Base-by-base conservation (phyloP, 208 protist species). In the Angomonas deanei region DNA sequence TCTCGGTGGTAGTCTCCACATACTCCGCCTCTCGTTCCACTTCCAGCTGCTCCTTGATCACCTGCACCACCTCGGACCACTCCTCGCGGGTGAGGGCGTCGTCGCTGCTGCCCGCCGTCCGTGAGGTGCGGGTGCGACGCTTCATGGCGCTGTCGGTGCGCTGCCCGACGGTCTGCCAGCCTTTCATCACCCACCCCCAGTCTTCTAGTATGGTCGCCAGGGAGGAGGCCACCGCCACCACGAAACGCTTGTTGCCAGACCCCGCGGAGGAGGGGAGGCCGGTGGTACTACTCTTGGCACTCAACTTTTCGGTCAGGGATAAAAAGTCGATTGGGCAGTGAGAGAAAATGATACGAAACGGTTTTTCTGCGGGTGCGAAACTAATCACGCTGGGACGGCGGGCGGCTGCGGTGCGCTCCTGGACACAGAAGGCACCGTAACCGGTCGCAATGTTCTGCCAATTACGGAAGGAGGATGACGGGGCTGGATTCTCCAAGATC, bases 341-440 rank as follows among this genome's bases (percentile, higher is more conserved):
- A 17, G 76, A 72, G 56, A 69, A 78, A 32, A 84, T 84, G 48
- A 83, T 82, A 19, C 75, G 76, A 36, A 76, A 82, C 1, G 38
- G 58, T 11, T 31, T 53, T 21, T 74, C 30, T 46, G 76, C 76
- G 4, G 59, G 61, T 1, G 38, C 39, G 0, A 55, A 11, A 61
- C 66, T 66, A 49, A 76, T 83, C 32, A 82, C 78, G 32, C 3
- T 31, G 19, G 70, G 19, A 31, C 72, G 21, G n/a, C 21, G 47
- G 47, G n/a, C 72, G n/a, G 66, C 70, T 1, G 47, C 50, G 0
- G 74, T 82, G 26, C 76, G 73, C 39, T 71, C 56, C 68, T 84
- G 73, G 5, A 89, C 72, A 47, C 76, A 84, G 48, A 86, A 72
- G 24, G 61, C 23, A 17, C 70, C 70, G 32, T 67, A 68, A 17